Percentiles rank a stretch among this genome's conserved stretches.
Conservation (phyloP, 371 early-diverging fungal genomes). For the Batkoa obscura region DNA sequence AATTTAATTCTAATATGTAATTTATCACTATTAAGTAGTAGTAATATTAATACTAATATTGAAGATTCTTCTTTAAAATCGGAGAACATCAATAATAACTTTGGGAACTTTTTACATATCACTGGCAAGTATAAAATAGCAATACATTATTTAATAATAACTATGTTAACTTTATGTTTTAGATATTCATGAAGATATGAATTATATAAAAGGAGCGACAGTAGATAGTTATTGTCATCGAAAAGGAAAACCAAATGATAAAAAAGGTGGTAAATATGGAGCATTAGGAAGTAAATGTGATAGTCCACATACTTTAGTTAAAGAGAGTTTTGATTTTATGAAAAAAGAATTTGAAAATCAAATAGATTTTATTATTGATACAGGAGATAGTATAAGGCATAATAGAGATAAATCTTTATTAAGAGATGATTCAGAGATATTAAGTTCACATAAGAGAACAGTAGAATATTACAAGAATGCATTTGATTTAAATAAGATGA, state of each 20-base stretch:
- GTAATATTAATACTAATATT: too few relatives aligned
- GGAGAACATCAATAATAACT: not conserved
- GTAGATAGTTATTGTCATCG: slow-evolving; percentile 1
- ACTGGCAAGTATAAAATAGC: not conserved
- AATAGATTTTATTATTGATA: slow-evolving; percentile 24
- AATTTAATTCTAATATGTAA: too few relatives aligned
- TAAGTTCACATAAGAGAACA: slow-evolving; percentile 12
- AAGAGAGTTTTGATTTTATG: not conserved
- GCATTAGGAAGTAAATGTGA: not conserved
- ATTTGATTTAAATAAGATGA: slow-evolving; percentile 13
- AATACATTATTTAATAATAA: not conserved
- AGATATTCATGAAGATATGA: slow-evolving; percentile 4
- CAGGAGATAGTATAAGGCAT: slow-evolving; percentile 26
- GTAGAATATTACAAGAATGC: slow-evolving; percentile 13
- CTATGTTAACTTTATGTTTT: not conserved
- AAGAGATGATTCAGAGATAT: slow-evolving; percentile 12
- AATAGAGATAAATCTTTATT: slow-evolving; percentile 16
- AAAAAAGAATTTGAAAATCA: slow-evolving; percentile 3
- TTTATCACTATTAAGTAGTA: too few relatives aligned
- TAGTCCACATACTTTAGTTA: not conserved
- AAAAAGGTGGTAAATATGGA: not conserved
- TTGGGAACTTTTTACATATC: not conserved
- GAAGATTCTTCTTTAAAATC: not conserved
- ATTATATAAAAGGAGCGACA: slow-evolving; percentile 1
- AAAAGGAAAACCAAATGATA: not conserved